phyloP scores from a whole-genome alignment of 768 basidiomycete genomes.

The Boletellus emodensis region DNA sequence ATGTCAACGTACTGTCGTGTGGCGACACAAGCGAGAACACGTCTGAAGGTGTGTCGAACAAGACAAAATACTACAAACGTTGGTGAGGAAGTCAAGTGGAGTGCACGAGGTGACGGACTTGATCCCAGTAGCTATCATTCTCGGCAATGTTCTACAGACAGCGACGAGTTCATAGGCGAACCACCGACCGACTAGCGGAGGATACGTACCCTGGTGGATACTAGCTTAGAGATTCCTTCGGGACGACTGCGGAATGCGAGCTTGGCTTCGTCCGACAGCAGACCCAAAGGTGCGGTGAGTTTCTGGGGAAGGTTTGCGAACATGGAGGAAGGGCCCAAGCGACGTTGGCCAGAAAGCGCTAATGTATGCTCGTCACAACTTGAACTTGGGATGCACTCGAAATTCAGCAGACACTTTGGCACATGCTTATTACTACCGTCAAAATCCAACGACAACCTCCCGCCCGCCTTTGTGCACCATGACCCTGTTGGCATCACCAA shows the following conservation, averaged over 20 bases:
- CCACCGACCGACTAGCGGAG: neutral
- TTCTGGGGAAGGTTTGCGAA: slow-evolving; percentile 70
- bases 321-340: slow-evolving; percentile 35
- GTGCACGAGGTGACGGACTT: slow-evolving; percentile 45
- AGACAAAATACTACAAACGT: slow-evolving; percentile 59
- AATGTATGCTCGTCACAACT: no score
- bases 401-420: no score
- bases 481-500: neutral
- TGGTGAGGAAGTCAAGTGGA: neutral
- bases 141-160: slow-evolving; percentile 62
- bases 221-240: slow-evolving; percentile 72
- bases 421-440: neutral
- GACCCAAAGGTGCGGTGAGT: slow-evolving; percentile 69
- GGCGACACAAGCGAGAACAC: slow-evolving; percentile 87
- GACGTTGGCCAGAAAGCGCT: no score
- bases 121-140: slow-evolving; percentile 85
- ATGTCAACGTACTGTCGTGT: slow-evolving; percentile 64
- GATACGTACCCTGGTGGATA: slow-evolving; percentile 61
- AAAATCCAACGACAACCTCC: slow-evolving; percentile 11
- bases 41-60: slow-evolving; percentile 89
- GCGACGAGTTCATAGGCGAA: slow-evolving; percentile 2
- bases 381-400: no score
- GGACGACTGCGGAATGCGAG: slow-evolving; percentile 84
- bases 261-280: slow-evolving; percentile 84
- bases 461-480: neutral